Percentiles rank a stretch among this genome's conserved stretches.
phyloP scores from a whole-genome alignment of 139 green algal species.

The Auxenochlorella protothecoides region DNA sequence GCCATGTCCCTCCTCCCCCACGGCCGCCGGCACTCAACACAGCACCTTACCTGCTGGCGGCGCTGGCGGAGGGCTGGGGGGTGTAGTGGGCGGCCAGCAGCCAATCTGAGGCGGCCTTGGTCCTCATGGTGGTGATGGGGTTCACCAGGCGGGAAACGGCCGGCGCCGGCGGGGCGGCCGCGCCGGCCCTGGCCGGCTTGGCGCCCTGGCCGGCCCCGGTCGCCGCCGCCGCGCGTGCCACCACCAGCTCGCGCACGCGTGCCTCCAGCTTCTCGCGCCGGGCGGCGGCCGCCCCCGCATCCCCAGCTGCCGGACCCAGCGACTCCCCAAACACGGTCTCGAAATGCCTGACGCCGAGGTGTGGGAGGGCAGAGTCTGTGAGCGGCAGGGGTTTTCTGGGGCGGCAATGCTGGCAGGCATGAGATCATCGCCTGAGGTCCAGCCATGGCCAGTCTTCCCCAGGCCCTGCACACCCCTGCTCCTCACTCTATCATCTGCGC shows the following conservation, averaged over 20 bases:
- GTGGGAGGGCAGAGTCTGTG: not conserved
- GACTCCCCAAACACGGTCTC: conserved; percentile 4
- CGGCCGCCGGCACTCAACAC: no score
- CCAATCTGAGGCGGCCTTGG: no score
- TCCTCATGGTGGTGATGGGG: conserved; percentile 14
- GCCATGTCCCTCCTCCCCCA: no score
- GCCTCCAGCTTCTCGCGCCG: conserved; percentile 6
- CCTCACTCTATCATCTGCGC: conserved; percentile 4
- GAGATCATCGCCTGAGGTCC: no score
- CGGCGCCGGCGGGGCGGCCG: not conserved
- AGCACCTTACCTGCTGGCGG: not conserved
- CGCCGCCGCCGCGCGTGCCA: not conserved
- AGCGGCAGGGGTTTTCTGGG: no score
- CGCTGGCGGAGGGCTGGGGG: conserved; percentile 1
- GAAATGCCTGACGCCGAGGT: conserved; percentile 1
- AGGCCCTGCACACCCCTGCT: no score
- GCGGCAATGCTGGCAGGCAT: no score
- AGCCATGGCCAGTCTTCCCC: no score
- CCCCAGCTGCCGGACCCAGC: not conserved
- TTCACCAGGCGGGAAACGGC: conserved; percentile 10
- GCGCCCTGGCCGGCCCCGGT: not conserved
- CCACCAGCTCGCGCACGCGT: not conserved
- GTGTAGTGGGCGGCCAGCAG: not conserved
- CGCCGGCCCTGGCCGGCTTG: not conserved
- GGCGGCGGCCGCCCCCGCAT: not conserved